Evolutionary conservation across 345 rosid genomes (phyloP), one percentile per base, ranked within the genome.

Genomic region (Pelargonium nanum): DNA sequence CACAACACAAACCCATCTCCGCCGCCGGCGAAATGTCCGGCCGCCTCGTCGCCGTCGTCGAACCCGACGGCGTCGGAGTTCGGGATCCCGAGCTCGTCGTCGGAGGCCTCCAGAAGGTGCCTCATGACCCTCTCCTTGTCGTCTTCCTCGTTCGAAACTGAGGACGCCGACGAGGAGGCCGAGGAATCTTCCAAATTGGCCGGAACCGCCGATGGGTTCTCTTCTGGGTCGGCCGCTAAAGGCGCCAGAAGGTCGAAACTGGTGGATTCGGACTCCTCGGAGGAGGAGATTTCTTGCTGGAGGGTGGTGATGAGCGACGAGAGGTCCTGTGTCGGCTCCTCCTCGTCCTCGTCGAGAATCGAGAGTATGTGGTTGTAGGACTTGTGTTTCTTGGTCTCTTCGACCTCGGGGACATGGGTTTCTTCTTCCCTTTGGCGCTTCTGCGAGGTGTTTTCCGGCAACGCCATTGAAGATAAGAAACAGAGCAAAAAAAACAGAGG

Each of bases 31-130:
- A 48, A 57, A n/a, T 22, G 67, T 51, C 64, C 76, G 12, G 28
- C 51, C 59, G 19, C 75, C 10, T 59, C 75, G 4, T 30, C 65
- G 3, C 68, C 78, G 32, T 4, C 58, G 24, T 40, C 72, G 26
- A 6, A 48, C 6, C 22, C 78, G 6, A 25, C 67, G 15, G 24
- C 71, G 12, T 72, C 79, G 24, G 64, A 71, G 51, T 71, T 78
- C 16, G 93, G 96, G 20, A 91, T 83, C 57, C 97, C 97, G 4
- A 91, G 91, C 74, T 91, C 97, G 60, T 91, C 97, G 24, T 85
- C 97, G 0, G 96, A 84, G 0, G 96, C 97, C 78, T 91, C 89
- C 0, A 85, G 83, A 53, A 87, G 81, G 70, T 77, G 96, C 57
- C 83, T 81, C 51, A 91, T 91, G 12, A 87, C 91, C 6, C 73